Evolutionary conservation across 768 basidiomycete genomes (phyloP).

Genomic region (Multifurca ochricompacta): DNA sequence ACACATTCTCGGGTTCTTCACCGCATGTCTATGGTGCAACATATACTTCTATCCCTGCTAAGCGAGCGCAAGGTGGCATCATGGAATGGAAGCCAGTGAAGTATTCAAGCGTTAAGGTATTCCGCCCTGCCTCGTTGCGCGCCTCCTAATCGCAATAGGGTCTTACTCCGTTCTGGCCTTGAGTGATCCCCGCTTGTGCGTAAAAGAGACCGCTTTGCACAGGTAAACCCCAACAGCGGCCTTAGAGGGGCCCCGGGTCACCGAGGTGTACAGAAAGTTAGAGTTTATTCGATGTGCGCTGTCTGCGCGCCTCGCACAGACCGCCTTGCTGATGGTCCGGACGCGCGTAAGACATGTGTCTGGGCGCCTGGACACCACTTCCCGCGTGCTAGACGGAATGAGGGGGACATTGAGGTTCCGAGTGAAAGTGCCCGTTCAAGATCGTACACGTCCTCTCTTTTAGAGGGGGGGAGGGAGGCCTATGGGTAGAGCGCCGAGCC

Average conservation of each 20-base stretch:
- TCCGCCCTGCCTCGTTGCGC: slow-evolving; percentile 5
- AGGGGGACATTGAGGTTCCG: not conserved
- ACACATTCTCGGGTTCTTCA: not conserved
- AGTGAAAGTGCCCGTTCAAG: too few relatives aligned
- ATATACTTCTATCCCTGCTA: not conserved
- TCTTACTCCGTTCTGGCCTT: not conserved
- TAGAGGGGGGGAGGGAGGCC: not conserved
- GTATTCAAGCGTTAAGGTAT: not conserved
- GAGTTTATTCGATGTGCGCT: slow-evolving; percentile 3
- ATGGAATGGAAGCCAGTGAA: slow-evolving; percentile 7
- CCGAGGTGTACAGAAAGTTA: not conserved
- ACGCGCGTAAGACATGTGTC: slow-evolving; percentile 11
- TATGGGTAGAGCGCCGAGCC: too few relatives aligned
- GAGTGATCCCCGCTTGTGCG: not conserved
- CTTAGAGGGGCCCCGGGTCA: not conserved
- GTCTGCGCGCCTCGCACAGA: slow-evolving; percentile 2
- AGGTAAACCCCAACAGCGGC: not conserved
- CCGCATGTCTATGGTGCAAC: slow-evolving; percentile 9
- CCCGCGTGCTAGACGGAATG: not conserved
- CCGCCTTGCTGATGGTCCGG: not conserved
- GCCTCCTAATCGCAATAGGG: not conserved
- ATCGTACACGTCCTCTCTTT: too few relatives aligned
- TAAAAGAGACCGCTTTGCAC: not conserved
- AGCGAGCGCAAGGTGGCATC: slow-evolving; percentile 14
- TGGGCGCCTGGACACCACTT: not conserved